These are phyloP conservation scores for Colletotrichum sublineola DNA, from an alignment of 2,329 filamentous ascomycete genomes.

Conservation along the genomic window DNA sequence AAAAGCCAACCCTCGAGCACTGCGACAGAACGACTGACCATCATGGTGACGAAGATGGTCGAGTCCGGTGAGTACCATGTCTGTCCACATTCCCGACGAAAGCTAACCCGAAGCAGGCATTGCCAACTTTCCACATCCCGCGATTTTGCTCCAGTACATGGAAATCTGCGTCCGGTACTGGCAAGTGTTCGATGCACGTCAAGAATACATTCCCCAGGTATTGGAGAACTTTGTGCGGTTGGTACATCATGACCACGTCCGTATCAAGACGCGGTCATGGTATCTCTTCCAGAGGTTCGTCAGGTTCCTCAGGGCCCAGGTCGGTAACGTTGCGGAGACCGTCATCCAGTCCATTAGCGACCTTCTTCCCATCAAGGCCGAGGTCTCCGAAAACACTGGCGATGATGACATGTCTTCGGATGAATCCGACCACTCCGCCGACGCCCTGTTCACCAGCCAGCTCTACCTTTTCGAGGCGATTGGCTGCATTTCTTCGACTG, in stretches of 20 bases:
- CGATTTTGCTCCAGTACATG: slow-evolving; percentile 96
- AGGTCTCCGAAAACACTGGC: slow-evolving; percentile 81
- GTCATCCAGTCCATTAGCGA: slow-evolving; percentile 93
- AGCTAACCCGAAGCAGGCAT: slow-evolving; percentile 70
- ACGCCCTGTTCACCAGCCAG: slow-evolving; percentile 91
- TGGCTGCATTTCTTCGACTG: slow-evolving; percentile 89
- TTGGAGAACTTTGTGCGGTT: slow-evolving; percentile 92
- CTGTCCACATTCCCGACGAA: slow-evolving; percentile 30
- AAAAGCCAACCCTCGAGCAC: slow-evolving; percentile 86
- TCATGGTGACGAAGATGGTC: slow-evolving; percentile 97
- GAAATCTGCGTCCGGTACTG: slow-evolving; percentile 97
- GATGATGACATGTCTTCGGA: slow-evolving; percentile 97
- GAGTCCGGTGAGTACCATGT: slow-evolving; percentile 77
- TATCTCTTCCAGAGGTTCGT: slow-evolving; percentile 96
- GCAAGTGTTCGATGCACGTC: slow-evolving; percentile 89
- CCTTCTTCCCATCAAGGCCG: slow-evolving; percentile 89
- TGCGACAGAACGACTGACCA: slow-evolving; percentile 84
- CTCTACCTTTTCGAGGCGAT: slow-evolving; percentile 95
- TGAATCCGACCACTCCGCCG: slow-evolving; percentile 89
- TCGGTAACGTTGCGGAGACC: slow-evolving; percentile 90
- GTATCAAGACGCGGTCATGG: slow-evolving; percentile 93
- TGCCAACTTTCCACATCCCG: slow-evolving; percentile 87
- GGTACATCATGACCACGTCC: slow-evolving; percentile 88
- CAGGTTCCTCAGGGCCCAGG: slow-evolving; percentile 84
- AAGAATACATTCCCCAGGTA: slow-evolving; percentile 84